Percentiles rank a stretch among this genome's conserved stretches.
These are phyloP conservation scores for Ogataea nonfermentans DNA, from an alignment of 805 yeast species.

Conservation along the genomic window DNA sequence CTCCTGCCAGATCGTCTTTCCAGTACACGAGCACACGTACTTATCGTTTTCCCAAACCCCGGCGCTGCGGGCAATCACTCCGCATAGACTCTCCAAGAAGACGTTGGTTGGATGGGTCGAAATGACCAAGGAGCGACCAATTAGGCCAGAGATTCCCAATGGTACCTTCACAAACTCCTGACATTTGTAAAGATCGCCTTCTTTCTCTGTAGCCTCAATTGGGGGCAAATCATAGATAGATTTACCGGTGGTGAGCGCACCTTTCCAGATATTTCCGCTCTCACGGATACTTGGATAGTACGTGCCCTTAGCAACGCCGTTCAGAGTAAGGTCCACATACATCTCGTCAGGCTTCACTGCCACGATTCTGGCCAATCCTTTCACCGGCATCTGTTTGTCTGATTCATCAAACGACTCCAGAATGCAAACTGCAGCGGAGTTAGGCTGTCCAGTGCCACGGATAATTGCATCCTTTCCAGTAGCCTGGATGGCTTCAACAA, in stretches of 20 bases:
- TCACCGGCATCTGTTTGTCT: slow-evolving; percentile 56
- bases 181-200: slow-evolving; percentile 36
- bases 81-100: slow-evolving; percentile 53
- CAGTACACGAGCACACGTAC: slow-evolving; percentile 90
- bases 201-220: slow-evolving; percentile 35
- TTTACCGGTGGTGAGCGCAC: slow-evolving; percentile 65
- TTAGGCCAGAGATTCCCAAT: slow-evolving; percentile 54
- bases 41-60: slow-evolving; percentile 97
- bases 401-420: slow-evolving; percentile 64
- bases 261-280: slow-evolving; percentile 74
- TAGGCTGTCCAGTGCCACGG: slow-evolving; percentile 84
- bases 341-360: slow-evolving; percentile 51
- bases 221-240: slow-evolving; percentile 45
- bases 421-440: slow-evolving; percentile 89
- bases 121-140: slow-evolving; percentile 66
- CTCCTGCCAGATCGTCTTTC: slow-evolving; percentile 96
- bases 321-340: slow-evolving; percentile 74
- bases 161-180: slow-evolving; percentile 47
- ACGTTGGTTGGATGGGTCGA: slow-evolving; percentile 40
- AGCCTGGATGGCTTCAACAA: slow-evolving; percentile 63
- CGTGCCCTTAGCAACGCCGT: slow-evolving; percentile 62
- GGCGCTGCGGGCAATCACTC: slow-evolving; percentile 94
- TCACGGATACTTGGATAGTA: slow-evolving; percentile 69
- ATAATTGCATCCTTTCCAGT: slow-evolving; percentile 89
- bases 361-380: slow-evolving; percentile 86